A percentile compares a stretch with the other conserved stretches of the same genome.
These are phyloP conservation scores for Exophiala sideris DNA, from an alignment of 2,329 filamentous ascomycete species.

Conservation along the genomic window DNA sequence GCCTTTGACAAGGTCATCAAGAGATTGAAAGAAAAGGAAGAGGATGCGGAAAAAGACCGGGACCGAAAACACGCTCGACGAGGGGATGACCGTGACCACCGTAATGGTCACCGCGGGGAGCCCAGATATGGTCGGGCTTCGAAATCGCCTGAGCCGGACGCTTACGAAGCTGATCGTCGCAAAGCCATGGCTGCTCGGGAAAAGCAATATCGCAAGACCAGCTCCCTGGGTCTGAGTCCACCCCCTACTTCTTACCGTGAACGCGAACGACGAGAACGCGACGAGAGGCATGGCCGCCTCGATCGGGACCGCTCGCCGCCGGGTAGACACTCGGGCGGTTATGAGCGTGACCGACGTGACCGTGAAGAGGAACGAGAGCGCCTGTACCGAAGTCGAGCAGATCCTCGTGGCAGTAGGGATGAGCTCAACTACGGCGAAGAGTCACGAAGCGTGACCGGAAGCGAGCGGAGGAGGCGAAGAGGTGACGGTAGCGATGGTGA, in stretches of 20 bases:
- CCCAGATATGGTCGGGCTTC: slow-evolving; percentile 57
- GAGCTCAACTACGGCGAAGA: slow-evolving; percentile 87
- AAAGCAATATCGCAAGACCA: slow-evolving; percentile 84
- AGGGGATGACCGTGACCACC: slow-evolving; percentile 61
- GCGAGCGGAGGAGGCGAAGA: slow-evolving; percentile 67
- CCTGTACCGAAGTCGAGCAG: slow-evolving; percentile 75
- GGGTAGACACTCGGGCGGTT: slow-evolving; percentile 42
- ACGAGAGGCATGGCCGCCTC: slow-evolving; percentile 33
- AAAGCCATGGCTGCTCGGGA: slow-evolving; percentile 93
- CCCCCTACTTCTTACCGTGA: slow-evolving; percentile 39
- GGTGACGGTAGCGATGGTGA: slow-evolving; percentile 70
- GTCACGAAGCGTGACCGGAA: slow-evolving; percentile 56
- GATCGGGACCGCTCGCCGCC: slow-evolving; percentile 36
- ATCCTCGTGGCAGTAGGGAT: slow-evolving; percentile 74
- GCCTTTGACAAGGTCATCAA: slow-evolving; percentile 92
- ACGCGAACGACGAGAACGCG: slow-evolving; percentile 41
- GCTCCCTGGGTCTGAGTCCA: slow-evolving; percentile 56
- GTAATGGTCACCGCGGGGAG: slow-evolving; percentile 35
- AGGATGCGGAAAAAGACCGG: slow-evolving; percentile 66
- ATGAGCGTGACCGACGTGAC: slow-evolving; percentile 82
- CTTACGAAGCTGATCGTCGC: slow-evolving; percentile 91
- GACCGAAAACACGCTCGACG: slow-evolving; percentile 55
- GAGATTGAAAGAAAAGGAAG: slow-evolving; percentile 85
- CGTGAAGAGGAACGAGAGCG: slow-evolving; percentile 88
- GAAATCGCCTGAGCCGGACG: slow-evolving; percentile 85